phyloP scores from a whole-genome alignment of 306 rosid genomes.

The Adenanthera pavonina region DNA sequence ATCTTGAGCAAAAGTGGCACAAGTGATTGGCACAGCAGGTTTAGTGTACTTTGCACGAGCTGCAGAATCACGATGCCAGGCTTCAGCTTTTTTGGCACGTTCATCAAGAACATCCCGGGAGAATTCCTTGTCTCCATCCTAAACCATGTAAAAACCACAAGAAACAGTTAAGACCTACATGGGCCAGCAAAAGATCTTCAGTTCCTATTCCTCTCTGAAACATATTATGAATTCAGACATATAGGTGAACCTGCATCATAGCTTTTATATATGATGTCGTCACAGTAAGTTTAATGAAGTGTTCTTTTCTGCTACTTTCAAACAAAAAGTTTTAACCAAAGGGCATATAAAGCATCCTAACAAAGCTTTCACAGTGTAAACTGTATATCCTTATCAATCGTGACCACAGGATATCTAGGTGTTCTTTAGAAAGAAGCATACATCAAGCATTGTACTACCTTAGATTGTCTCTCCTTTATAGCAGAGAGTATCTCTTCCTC shows the following conservation, averaged over 20 bases:
- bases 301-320: slow-evolving; percentile 7
- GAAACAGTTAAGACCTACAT: slow-evolving; percentile 12
- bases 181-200: slow-evolving; percentile 17
- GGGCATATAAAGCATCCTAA: slow-evolving; percentile 4
- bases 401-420: slow-evolving; percentile 18
- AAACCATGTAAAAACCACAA: slow-evolving; percentile 36
- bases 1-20: slow-evolving; percentile 98
- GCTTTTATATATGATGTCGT: not conserved
- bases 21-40: slow-evolving; percentile 83
- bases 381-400: slow-evolving; percentile 2
- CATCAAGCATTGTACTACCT: slow-evolving; percentile 58
- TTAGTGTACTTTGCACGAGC: slow-evolving; percentile 63
- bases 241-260: slow-evolving; percentile 4
- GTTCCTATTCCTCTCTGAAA: slow-evolving; percentile 21
- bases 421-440: slow-evolving; percentile 20
- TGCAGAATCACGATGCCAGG: slow-evolving; percentile 83
- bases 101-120: slow-evolving; percentile 79
- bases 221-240: not conserved
- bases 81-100: slow-evolving; percentile 78
- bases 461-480: slow-evolving; percentile 69
- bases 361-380: not conserved
- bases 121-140: slow-evolving; percentile 78
- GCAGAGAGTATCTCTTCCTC: slow-evolving; percentile 91
- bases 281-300: not conserved
- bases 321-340: slow-evolving; percentile 6